Evolutionary conservation across 371 early-diverging fungal species (phyloP), one percentile per base, ranked within the genome.

Genomic region (Rhizopus stolonifer): DNA sequence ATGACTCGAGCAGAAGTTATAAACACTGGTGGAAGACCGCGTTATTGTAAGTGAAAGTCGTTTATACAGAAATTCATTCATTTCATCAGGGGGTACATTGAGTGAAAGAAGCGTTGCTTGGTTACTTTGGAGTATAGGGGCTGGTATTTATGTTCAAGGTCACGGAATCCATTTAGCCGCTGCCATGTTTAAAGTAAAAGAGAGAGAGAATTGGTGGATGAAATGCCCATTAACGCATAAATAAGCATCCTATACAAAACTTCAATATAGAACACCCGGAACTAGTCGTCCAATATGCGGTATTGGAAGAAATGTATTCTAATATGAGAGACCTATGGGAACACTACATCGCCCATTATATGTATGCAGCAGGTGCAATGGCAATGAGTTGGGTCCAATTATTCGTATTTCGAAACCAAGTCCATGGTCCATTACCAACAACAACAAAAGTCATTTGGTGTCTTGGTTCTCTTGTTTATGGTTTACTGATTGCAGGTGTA

Each of bases 311-410:
- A 17, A 81, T 81, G 17, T 83, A 83, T 39, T 50, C 67, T 21
- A 59, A 81, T 26, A 83, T 83, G 69, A 60, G 70, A 43, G 66
- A 76, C 44, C 48, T 67, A 11, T 83, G 80, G 81, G 83, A 83
- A 23, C 83, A 83, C 39, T 64, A 60, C 17, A 70, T 78, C 46
- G 81, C 79, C 0, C 83, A 83, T 64, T 83, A 83, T 49, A 72
- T 83, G 67, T 83, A 83, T 61, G 83, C 81, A 8, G 58, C 65
- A 4, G 83, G 83, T 4, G 83, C 74, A 0, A 54, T 80, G 65
- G 71, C 75, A 24, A 82, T 82, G 83, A 67, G 70, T 1, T 82
- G 83, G 83, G 73, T 59, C 21, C 80, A 81, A 49, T 49, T 79
- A 26, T 64, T 74, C 51, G 77, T 74, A 0, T 83, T 74, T 49